Evolutionary conservation across 106 monocot species (phyloP).

Genomic region (Chionographis japonica): DNA sequence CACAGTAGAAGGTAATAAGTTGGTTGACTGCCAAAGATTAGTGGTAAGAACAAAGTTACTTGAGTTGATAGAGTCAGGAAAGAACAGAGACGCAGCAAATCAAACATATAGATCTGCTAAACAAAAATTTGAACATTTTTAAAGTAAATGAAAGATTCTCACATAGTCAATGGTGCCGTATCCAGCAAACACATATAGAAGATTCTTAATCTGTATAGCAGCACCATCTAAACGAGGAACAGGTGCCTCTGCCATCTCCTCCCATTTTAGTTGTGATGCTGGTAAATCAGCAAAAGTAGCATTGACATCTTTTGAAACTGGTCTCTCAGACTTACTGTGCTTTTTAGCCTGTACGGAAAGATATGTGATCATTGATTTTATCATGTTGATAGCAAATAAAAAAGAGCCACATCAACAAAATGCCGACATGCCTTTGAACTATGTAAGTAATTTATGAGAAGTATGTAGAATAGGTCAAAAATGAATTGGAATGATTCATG

Average conservation of each 20-base stretch:
- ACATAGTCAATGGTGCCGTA: constrained; percentile 84
- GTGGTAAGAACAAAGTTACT: too few species aligned
- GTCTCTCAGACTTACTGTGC: constrained; percentile 10
- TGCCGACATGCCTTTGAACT: too few species aligned
- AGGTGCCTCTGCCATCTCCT: constrained; percentile 85
- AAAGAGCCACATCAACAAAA: neutral
- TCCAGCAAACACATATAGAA: constrained; percentile 81
- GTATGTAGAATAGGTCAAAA: too few species aligned
- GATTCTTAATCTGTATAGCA: constrained; percentile 77
- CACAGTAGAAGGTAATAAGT: too few species aligned
- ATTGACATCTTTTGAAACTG: constrained; percentile 26
- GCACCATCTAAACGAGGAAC: constrained; percentile 82
- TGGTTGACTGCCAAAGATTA: too few species aligned
- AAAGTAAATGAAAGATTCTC: constrained; percentile 15
- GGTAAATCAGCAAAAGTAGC: constrained; percentile 58
- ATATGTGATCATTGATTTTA: neutral
- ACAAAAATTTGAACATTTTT: neutral
- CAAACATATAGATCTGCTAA: neutral
- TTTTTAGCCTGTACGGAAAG: constrained; percentile 10
- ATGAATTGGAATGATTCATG: too few species aligned
- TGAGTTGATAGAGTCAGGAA: too few species aligned
- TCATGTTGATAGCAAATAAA: neutral
- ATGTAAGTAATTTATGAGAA: too few species aligned
- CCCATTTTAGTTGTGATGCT: constrained; percentile 61
- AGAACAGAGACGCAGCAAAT: too few species aligned